Percentiles rank a stretch among this genome's conserved stretches.
phyloP scores from a whole-genome alignment of 2,329 filamentous ascomycete genomes.

The Paecilomyces fulvus region DNA sequence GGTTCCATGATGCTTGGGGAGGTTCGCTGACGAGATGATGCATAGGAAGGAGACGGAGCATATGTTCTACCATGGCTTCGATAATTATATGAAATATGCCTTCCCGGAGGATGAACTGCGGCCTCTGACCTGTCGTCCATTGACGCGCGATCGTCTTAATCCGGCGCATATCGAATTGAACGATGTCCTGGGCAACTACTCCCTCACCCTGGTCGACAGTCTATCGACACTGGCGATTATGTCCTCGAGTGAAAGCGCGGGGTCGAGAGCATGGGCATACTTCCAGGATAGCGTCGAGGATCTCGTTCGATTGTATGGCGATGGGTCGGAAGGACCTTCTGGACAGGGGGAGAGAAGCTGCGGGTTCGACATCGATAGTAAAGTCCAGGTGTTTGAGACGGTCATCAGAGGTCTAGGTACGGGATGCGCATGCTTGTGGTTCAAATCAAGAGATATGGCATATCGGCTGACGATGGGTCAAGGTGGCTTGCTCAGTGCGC shows the following conservation, averaged over 20 bases:
- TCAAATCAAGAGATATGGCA: neutral
- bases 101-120: conserved; percentile 95
- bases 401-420: conserved; percentile 69
- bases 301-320: conserved; percentile 76
- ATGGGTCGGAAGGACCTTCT: conserved; percentile 60
- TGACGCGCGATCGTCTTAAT: conserved; percentile 75
- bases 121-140: conserved; percentile 72
- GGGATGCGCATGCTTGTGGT: conserved; percentile 2
- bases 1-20: neutral
- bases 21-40: neutral
- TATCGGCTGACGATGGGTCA: neutral
- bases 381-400: conserved; percentile 97
- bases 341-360: conserved; percentile 64
- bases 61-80: conserved; percentile 95
- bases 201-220: conserved; percentile 88
- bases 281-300: conserved; percentile 74
- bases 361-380: conserved; percentile 93
- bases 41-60: conserved; percentile 43
- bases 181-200: conserved; percentile 95
- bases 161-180: conserved; percentile 78
- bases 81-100: conserved; percentile 87
- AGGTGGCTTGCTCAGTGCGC: conserved; percentile 82
- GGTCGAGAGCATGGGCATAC: conserved; percentile 55
- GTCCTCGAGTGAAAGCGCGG: conserved; percentile 54
- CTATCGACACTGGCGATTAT: conserved; percentile 89